These are phyloP conservation scores for Heterobasidion irregulare DNA, from an alignment of 1,284 basidiomycete genomes.

Conservation along the genomic window DNA sequence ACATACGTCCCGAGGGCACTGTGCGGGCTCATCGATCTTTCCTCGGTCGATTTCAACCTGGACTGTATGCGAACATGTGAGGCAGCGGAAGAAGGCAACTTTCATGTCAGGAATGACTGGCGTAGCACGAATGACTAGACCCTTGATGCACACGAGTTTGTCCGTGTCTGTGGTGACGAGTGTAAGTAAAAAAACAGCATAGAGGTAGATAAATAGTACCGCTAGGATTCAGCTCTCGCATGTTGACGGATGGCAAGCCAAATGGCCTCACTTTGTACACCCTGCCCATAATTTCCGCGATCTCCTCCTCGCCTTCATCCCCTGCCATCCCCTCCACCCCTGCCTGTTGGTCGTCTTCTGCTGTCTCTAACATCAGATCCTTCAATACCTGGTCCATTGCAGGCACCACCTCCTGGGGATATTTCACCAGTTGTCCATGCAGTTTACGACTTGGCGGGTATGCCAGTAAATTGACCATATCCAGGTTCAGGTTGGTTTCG, in stretches of 20 bases:
- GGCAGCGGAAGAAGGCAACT: conserved; percentile 94
- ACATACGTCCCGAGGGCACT: conserved; percentile 92
- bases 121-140: conserved; percentile 94
- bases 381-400: conserved; percentile 96
- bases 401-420: conserved; percentile 94
- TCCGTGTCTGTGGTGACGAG: conserved; percentile 67
- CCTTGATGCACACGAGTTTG: conserved; percentile 93
- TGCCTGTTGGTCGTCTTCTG: conserved; percentile 68
- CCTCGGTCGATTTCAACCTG: conserved; percentile 95
- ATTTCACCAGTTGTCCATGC: conserved; percentile 75
- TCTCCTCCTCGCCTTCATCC: conserved; percentile 67
- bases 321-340: conserved; percentile 66
- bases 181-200: background rate
- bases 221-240: conserved; percentile 86
- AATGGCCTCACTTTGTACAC: conserved; percentile 93
- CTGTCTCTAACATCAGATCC: conserved; percentile 80
- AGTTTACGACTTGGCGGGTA: conserved; percentile 84
- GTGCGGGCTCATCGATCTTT: conserved; percentile 87
- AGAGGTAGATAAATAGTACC: conserved; percentile 33
- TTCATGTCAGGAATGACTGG: conserved; percentile 99
- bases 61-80: conserved; percentile 92
- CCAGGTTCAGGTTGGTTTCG: conserved; percentile 89
- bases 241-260: conserved; percentile 77
- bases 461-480: conserved; percentile 82
- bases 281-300: conserved; percentile 69